These are phyloP conservation scores for Colletotrichum somersetense DNA, from an alignment of 2,329 filamentous ascomycete genomes.

Conservation along the genomic window DNA sequence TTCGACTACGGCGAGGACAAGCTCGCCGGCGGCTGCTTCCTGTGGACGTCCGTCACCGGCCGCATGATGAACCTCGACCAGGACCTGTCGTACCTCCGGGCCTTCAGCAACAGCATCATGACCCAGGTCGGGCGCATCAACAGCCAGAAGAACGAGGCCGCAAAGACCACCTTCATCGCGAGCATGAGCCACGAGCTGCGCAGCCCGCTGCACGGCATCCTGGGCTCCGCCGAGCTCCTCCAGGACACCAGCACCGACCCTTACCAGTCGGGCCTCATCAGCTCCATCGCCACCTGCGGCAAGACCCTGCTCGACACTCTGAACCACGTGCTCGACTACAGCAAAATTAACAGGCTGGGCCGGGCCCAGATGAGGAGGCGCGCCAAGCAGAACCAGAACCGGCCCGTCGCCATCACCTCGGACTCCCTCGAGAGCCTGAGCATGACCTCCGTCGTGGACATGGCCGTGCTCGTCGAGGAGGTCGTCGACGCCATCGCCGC, in stretches of 20 bases:
- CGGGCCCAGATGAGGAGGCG: conserved; percentile 44
- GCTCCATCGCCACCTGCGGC: conserved; percentile 60
- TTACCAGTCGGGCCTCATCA: conserved; percentile 58
- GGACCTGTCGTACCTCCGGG: conserved; percentile 51
- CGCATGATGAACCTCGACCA: conserved; percentile 54
- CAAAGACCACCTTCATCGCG: conserved; percentile 70
- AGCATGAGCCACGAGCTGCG: conserved; percentile 71
- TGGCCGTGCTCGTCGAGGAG: conserved; percentile 52
- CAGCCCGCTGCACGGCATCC: conserved; percentile 68
- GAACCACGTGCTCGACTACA: conserved; percentile 62
- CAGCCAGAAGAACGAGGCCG: conserved; percentile 62
- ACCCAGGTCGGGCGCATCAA: conserved; percentile 67
- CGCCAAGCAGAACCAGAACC: conserved; percentile 43
- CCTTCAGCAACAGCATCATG: conserved; percentile 62
- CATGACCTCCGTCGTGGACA: conserved; percentile 50
- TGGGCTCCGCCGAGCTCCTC: conserved; percentile 65
- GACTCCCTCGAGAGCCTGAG: conserved; percentile 51
- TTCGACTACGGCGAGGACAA: conserved; percentile 53
- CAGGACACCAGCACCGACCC: conserved; percentile 55
- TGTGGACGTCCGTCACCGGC: conserved; percentile 51
- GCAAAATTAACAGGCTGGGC: conserved; percentile 54
- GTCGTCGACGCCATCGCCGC: conserved; percentile 54
- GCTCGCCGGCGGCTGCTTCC: conserved; percentile 52
- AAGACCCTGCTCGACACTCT: conserved; percentile 63
- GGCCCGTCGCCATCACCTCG: conserved; percentile 43